Base-by-base conservation (phyloP, 352 stramenopile species). In the Phytophthora fragariae region DNA sequence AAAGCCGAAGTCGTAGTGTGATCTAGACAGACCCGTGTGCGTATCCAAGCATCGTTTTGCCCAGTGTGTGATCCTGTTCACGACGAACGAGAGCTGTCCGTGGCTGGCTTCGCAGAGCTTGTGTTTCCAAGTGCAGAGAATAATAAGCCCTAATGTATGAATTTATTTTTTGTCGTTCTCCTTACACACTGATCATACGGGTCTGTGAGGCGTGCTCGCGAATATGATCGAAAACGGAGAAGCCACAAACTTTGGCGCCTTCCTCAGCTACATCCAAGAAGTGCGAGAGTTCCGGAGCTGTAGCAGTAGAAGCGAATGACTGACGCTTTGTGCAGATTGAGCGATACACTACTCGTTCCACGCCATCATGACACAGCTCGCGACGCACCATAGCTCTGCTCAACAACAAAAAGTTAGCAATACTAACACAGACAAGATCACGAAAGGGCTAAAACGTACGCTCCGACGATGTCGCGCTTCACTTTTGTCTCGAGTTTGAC, bases 201-300 rank as follows among this genome's bases (percentile, higher is more conserved):
- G 41, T 11, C 3, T 66, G 29, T 29, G 49, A 41, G 9, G 76
- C 71, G 6, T 81, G 74, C n/a, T 77, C 14, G 10, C 59, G 72
- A 69, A 92, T 86, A 12, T 75, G 70, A 29, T 85, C 76, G 66
- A 82, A 87, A 17, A 90, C 77, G 10, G 70, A 21, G 7, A 75
- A 72, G 33, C 84, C 82, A 31, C 82, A 91, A 35, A 79, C 19
- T 21, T 67, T 77, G 27, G 69, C 67, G 14, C 77, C 77, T 24
- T 72, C 37, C 24, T 72, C 56, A 2, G 74, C 65, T n/a, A 62
- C 70, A 44, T 80, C 57, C 50, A 78, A 60, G 47, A 78, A 86
- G 58, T 78, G 58, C 15, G 57, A 41, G 21, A 83, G 53, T 9
- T 61, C 60, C 1, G 74, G 61, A 12, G 68, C 17, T 31, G 52